Conservation (phyloP, 2,329 filamentous ascomycete genomes). For the Penicillium corylophilum region DNA sequence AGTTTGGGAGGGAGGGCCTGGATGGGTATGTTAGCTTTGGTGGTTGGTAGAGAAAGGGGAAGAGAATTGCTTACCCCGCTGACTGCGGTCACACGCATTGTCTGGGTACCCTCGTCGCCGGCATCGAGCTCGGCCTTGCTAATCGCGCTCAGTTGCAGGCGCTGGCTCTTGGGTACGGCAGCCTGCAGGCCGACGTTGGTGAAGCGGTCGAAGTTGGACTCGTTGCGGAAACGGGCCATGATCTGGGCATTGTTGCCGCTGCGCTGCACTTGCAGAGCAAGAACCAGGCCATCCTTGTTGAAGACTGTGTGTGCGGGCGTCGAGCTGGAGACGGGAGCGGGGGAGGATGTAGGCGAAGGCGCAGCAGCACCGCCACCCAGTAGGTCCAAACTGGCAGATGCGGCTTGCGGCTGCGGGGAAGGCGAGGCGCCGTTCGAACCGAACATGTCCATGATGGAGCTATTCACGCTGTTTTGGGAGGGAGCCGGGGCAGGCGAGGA, state of each 20-base stretch:
- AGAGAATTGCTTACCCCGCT: conserved; percentile 73
- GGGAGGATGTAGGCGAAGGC: conserved; percentile 46
- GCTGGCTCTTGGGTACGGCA: conserved; percentile 94
- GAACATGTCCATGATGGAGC: conserved; percentile 91
- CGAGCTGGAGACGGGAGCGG: conserved; percentile 50
- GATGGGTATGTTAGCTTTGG: conserved; percentile 28
- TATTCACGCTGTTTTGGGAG: conserved; percentile 55
- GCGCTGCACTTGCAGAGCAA: conserved; percentile 81
- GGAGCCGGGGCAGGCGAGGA: conserved; percentile 55
- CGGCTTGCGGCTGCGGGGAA: conserved; percentile 51
- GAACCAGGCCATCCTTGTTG: conserved; percentile 77
- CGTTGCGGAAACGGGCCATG: conserved; percentile 79
- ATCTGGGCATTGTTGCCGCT: conserved; percentile 71
- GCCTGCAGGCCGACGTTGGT: conserved; percentile 83
- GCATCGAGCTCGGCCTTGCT: conserved; percentile 73
- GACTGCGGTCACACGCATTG: conserved; percentile 81
- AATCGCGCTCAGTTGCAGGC: conserved; percentile 86
- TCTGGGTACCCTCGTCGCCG: conserved; percentile 81
- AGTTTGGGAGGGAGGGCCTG: conserved; percentile 70
- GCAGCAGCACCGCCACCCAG: conserved; percentile 37
- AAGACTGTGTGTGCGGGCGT: conserved; percentile 68
- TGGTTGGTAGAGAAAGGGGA: not conserved
- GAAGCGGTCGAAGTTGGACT: conserved; percentile 62
- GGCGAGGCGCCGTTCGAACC: conserved; percentile 49
- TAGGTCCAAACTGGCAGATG: conserved; percentile 37